These are phyloP conservation scores for Penicillium arizonense DNA, from an alignment of 495 filamentous ascomycete genomes.

Conservation along the genomic window DNA sequence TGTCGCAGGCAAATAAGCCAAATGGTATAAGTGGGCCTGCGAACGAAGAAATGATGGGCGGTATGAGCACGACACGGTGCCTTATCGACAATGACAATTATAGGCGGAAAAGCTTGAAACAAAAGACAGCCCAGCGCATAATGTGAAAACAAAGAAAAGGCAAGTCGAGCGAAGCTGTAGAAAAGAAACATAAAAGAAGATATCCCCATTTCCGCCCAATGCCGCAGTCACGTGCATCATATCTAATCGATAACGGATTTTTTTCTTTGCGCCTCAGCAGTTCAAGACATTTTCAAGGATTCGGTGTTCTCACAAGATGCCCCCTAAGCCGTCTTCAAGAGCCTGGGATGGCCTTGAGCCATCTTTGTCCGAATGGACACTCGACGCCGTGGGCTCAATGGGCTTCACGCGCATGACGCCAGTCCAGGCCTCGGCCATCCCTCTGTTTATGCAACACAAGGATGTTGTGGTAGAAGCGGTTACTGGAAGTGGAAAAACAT, in stretches of 20 bases:
- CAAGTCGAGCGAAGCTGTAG: slow-evolving; percentile 25
- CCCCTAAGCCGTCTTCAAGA: slow-evolving; percentile 45
- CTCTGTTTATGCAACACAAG: slow-evolving; percentile 88
- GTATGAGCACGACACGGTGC: slow-evolving; percentile 2
- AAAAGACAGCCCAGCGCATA: slow-evolving; percentile 8
- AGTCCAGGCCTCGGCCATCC: slow-evolving; percentile 91
- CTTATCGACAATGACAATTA: background rate
- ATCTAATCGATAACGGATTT: slow-evolving; percentile 33
- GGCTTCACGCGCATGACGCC: slow-evolving; percentile 88
- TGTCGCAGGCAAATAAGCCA: slow-evolving; percentile 28
- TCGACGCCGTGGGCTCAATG: slow-evolving; percentile 80
- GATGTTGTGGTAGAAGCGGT: slow-evolving; percentile 97
- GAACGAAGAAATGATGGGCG: slow-evolving; percentile 29
- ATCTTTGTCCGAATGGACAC: slow-evolving; percentile 82
- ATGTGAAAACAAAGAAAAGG: slow-evolving; percentile 1
- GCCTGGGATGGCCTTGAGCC: slow-evolving; percentile 81
- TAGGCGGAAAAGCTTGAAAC: background rate
- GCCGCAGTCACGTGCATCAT: slow-evolving; percentile 25
- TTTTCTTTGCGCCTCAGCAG: slow-evolving; percentile 13
- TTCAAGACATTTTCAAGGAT: background rate
- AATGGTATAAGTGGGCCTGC: slow-evolving; percentile 12
- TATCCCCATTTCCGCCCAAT: slow-evolving; percentile 22
- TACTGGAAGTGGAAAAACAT: slow-evolving; percentile 92
- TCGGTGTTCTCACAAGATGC: slow-evolving; percentile 22
- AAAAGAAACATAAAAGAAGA: slow-evolving; percentile 21